Base-by-base conservation (phyloP, 2,329 filamentous ascomycete species). In the Pestalotiopsis sp. region DNA sequence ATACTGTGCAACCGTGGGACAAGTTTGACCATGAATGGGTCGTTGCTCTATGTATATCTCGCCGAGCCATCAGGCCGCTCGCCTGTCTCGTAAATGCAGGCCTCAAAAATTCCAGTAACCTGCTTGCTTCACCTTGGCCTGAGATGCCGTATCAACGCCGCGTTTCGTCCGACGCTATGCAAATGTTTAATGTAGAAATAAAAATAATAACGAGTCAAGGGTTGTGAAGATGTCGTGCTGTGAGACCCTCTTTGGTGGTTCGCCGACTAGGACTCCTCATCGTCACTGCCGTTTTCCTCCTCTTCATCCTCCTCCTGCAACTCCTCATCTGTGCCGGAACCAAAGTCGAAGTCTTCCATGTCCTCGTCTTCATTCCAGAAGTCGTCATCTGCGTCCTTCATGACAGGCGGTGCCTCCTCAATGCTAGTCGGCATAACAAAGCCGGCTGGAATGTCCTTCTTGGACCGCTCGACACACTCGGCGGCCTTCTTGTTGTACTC, bases 401-500 rank as follows among this genome's bases (percentile, higher is more conserved):
- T 88, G 72, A 91, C 89, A 1, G 90, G 89, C 2, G 89, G 87
- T 13, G 85, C 83, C 17, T 87, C 83, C 81, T 93, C 80, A 77
- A 92, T 80, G 66, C 90, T 88, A 0, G 91, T 94, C 0, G 96
- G 96, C 92, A 98, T 95, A 67, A 88, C 85, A 71, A 95, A 95
- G 0, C 87, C 94, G 0, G 84, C 82, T 0, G 96, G 95, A 2
- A 97, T 94, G 76, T 97, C 93, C 71, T 86, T 83, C 81, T 93
- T 93, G 13, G 93, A 95, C 60, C 83, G 83, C 72, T 92, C 90
- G 4, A 96, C 91, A 39, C 94, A 88, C 58, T 89, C 87, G 71
- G 82, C 85, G 2, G 95, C 93, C 74, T 86, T 87, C 58, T 84
- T 81, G 76, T 93, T 90, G 84, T 97, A 99, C 39, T 84, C 80